Evolutionary conservation across 306 rosid genomes (phyloP).

Genomic region (Leucaena leucocephala): DNA sequence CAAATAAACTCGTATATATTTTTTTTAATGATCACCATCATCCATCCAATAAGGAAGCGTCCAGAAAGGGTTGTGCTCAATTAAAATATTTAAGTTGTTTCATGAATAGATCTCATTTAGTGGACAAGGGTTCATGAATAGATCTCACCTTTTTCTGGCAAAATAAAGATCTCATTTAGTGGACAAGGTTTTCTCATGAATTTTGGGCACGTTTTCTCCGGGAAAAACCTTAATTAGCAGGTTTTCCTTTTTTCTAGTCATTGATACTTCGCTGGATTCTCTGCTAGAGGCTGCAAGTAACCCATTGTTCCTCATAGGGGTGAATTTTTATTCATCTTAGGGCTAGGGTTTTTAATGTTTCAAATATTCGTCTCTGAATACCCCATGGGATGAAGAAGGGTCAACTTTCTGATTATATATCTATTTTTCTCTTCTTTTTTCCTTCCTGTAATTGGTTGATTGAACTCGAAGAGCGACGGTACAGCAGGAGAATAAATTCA

Average conservation of each 20-base stretch:
- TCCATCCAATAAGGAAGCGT: not conserved
- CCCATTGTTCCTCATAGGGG: too few species aligned
- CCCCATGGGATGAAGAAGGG: not conserved
- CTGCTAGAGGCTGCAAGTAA: not conserved
- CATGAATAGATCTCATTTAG: not conserved
- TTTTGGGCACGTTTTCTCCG: not conserved
- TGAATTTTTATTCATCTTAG: not conserved
- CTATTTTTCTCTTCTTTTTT: not conserved
- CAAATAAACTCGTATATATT: not conserved
- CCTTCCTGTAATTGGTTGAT: not conserved
- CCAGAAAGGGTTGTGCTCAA: not conserved
- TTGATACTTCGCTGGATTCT: constrained; percentile 16
- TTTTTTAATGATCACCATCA: not conserved
- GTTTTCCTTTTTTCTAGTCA: not conserved
- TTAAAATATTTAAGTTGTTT: not conserved
- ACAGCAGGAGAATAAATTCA: constrained; percentile 17
- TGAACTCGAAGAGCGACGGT: not conserved
- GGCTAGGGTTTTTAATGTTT: constrained; percentile 8
- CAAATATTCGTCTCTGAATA: not conserved
- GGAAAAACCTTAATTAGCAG: not conserved
- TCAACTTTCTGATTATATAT: not conserved
- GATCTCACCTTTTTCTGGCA: too few species aligned
- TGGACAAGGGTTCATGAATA: not conserved
- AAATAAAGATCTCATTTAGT: not conserved
- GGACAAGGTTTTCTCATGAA: not conserved